These are phyloP conservation scores for Sabuloglossum arenarium DNA, from an alignment of 495 filamentous ascomycete genomes.

Conservation along the genomic window DNA sequence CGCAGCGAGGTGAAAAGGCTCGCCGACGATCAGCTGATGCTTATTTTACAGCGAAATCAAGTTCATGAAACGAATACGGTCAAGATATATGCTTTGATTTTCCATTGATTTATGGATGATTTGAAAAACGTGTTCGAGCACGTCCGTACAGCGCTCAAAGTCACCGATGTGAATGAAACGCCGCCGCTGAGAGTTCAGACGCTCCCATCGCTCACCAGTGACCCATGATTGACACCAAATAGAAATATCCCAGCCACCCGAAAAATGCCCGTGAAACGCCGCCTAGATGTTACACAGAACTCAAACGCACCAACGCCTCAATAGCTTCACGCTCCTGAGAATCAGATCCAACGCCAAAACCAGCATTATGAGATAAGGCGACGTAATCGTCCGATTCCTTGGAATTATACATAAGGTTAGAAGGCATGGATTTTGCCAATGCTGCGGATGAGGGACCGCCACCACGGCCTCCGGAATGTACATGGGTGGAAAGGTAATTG, in stretches of 20 bases:
- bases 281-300: slow-evolving; percentile 47
- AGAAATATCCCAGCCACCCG: not conserved
- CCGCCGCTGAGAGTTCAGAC: not conserved
- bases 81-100: too few species aligned
- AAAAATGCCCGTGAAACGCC: slow-evolving; percentile 3
- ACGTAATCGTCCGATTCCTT: slow-evolving; percentile 6
- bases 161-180: not conserved
- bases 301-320: slow-evolving; percentile 64
- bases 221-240: not conserved
- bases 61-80: too few species aligned
- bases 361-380: not conserved
- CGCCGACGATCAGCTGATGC: too few species aligned
- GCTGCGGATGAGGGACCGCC: slow-evolving; percentile 26
- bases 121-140: not conserved
- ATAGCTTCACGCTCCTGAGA: slow-evolving; percentile 66
- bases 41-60: too few species aligned
- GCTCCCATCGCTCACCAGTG: not conserved
- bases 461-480: slow-evolving; percentile 23
- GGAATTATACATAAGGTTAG: slow-evolving; percentile 19
- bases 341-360: slow-evolving; percentile 15
- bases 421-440: slow-evolving; percentile 18
- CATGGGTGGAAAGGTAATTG: slow-evolving; percentile 19
- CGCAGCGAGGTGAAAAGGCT: too few species aligned
- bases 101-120: not conserved
- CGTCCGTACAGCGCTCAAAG: not conserved